Evolutionary conservation across 1,284 basidiomycete species (phyloP), one percentile per base, ranked within the genome.

Genomic region (Tetrapyrgos nigripes): DNA sequence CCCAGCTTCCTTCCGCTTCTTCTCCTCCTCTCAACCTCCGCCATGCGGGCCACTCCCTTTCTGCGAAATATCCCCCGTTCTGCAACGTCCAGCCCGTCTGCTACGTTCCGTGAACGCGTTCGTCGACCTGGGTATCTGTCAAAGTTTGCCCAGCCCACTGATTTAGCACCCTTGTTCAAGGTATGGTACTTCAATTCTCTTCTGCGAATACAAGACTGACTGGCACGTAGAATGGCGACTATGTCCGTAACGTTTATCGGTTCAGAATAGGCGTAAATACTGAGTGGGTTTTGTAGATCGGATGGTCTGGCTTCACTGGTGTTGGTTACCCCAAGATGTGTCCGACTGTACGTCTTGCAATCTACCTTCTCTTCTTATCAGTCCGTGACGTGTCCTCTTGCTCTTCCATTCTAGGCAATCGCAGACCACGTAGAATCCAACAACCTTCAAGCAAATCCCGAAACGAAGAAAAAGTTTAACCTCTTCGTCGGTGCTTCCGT

Each of bases 271-370:
- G n/a, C 31, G n/a, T 9, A 2, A 24, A 43, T 33, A 33, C 23
- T 33, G 43, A 43, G 19, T 14, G 24, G 45, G 24, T 28, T 26
- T 26, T 44, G 23, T 64, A 80, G 76, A 78, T 82, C 55, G 81
- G 80, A 19, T 83, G 79, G 79, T 79, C 77, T 43, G 81, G 80
- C 10, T 82, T 81, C 62, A 82, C 80, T 28, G 79, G 79, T 46
- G 79, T 82, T 2, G 81, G 82, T 4, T 83, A 83, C 64, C 82
- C 81, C 10, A 83, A 83, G 64, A 69, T 70, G 21, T 73, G 78
- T 10, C 79, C 79, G 31, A 76, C 76, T 1, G 77, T 78, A 57
- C 54, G 76, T 72, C 40, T 45, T 17, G 37, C 19, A 14, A 33
- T 33, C 31, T 33, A 33, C 31, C 8, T 14, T 33, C 31, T 8